phyloP scores from a whole-genome alignment of 2,329 filamentous ascomycete genomes.

The Fusarium dimerum region DNA sequence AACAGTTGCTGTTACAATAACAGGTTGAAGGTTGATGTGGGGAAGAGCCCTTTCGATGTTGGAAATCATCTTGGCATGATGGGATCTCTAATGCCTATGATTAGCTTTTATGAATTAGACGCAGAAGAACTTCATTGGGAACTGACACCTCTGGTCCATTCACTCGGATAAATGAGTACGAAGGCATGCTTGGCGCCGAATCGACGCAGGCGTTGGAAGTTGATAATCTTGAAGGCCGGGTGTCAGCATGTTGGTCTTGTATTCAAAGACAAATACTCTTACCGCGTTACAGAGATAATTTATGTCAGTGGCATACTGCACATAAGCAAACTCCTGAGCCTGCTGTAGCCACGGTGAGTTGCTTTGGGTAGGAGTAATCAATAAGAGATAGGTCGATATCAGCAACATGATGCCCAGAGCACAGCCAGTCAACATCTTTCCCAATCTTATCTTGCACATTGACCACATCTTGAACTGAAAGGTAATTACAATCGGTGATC shows the following conservation, averaged over 20 bases:
- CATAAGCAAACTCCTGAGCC: conserved; percentile 1
- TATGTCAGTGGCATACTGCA: conserved; percentile 5
- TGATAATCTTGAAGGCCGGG: not conserved
- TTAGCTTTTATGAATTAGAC: not conserved
- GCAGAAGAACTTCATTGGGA: not conserved
- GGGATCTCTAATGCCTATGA: not conserved
- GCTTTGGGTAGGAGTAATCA: not conserved
- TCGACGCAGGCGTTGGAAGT: not conserved
- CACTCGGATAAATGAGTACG: conserved; percentile 2
- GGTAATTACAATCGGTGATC: not conserved
- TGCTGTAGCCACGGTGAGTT: not conserved
- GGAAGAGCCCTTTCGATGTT: not conserved
- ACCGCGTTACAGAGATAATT: conserved; percentile 4
- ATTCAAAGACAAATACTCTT: not conserved
- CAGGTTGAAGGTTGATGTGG: conserved; percentile 3
- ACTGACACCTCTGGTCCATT: not conserved
- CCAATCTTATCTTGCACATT: not conserved
- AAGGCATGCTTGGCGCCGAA: conserved; percentile 1
- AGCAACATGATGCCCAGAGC: not conserved
- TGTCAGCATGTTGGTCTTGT: not conserved
- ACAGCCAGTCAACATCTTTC: not conserved
- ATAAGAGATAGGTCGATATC: not conserved
- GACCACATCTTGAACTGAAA: not conserved
- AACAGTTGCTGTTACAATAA: conserved; percentile 5
- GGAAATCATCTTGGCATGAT: not conserved